These are phyloP conservation scores for Stephania cephalantha DNA, from an alignment of 164 flowering plant species.

Conservation along the genomic window DNA sequence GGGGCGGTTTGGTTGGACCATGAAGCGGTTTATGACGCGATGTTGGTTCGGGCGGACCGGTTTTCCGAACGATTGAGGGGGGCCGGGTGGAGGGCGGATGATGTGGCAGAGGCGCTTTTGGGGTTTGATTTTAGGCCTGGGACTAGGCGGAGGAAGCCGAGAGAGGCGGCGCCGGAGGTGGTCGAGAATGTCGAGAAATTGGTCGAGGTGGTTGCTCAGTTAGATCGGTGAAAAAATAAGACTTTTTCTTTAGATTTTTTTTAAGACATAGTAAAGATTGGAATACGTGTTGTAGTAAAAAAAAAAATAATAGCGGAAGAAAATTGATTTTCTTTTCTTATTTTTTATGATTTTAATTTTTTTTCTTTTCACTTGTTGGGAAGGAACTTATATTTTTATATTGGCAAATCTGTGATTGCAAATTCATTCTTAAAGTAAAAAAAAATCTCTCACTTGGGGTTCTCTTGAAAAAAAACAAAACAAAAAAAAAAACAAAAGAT, in stretches of 20 bases:
- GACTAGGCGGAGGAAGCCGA: constrained; percentile 45
- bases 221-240: not conserved
- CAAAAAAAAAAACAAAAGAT: too few species aligned
- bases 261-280: not conserved
- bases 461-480: not conserved
- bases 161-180: constrained; percentile 50
- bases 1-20: constrained; percentile 55
- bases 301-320: not conserved
- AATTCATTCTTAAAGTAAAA: not conserved
- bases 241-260: not conserved
- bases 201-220: constrained; percentile 56
- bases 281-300: constrained; percentile 4
- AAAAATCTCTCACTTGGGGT: not conserved
- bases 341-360: not conserved
- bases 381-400: too few species aligned
- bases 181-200: constrained; percentile 51
- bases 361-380: too few species aligned
- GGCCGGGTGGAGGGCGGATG: constrained; percentile 88
- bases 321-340: not conserved
- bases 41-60: constrained; percentile 59
- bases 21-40: constrained; percentile 55
- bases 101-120: constrained; percentile 51
- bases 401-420: too few species aligned
- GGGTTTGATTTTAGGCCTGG: constrained; percentile 59
- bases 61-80: constrained; percentile 53